Conservation (phyloP, 1,284 basidiomycete species). For the Uromyces viciae-fabae region DNA sequence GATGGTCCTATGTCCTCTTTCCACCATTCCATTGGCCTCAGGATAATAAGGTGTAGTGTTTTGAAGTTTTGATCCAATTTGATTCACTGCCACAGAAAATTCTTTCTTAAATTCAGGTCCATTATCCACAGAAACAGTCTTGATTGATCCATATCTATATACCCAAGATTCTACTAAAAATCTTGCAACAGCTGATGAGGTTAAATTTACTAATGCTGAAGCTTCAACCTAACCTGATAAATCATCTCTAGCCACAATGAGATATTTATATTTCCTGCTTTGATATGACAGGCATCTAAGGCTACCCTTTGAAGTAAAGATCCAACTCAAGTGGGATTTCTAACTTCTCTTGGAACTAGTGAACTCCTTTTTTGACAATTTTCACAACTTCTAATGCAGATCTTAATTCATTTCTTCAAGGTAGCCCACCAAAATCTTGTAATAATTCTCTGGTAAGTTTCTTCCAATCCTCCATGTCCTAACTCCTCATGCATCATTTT, state of each 20-base stretch:
- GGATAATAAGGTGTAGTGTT: no score
- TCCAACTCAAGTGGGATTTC: neutral
- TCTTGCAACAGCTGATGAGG: neutral
- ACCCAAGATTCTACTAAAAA: neutral
- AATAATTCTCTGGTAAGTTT: no score
- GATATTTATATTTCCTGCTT: constrained; percentile 2
- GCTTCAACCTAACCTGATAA: neutral
- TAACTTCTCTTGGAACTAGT: neutral
- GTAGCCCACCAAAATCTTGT: no score
- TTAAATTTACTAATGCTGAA: neutral
- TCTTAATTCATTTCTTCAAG: no score
- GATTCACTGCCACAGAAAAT: no score
- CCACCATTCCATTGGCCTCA: no score
- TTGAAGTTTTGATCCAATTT: no score
- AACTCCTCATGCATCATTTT: no score
- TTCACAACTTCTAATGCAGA: neutral
- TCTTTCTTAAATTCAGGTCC: no score
- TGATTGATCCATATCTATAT: neutral
- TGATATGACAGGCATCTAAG: neutral
- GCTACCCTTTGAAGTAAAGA: neutral
- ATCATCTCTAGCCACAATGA: neutral
- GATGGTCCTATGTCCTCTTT: no score
- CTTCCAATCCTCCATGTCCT: no score
- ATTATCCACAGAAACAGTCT: neutral
- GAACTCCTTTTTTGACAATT: neutral